A percentile compares a stretch with the other conserved stretches of the same genome.
phyloP scores from a whole-genome alignment of 78 protist genomes.

The Dictyostelium brefeldianum region DNA sequence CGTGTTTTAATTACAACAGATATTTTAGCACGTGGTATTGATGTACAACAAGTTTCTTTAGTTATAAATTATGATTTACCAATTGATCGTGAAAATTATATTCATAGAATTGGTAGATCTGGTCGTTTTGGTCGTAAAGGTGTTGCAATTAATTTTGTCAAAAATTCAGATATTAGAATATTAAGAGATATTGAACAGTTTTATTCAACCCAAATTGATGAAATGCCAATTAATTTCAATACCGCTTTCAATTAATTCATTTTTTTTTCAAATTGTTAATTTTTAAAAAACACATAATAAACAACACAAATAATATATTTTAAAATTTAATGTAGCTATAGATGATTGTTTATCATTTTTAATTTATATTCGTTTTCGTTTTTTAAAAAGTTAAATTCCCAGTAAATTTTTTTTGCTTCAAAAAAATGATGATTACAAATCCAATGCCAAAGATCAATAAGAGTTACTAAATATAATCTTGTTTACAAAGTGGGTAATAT shows the following conservation, averaged over 20 bases:
- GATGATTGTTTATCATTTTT: too few relatives aligned
- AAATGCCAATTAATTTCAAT: constrained; percentile 50
- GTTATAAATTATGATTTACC: constrained; percentile 97
- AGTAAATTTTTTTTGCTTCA: too few relatives aligned
- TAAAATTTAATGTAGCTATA: too few relatives aligned
- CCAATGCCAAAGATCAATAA: too few relatives aligned
- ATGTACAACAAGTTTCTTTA: constrained; percentile 93
- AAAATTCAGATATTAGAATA: constrained; percentile 77
- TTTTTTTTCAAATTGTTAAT: not conserved
- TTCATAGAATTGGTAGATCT: constrained; percentile 92
- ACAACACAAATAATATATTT: too few relatives aligned
- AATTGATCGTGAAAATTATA: constrained; percentile 82
- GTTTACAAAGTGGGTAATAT: too few relatives aligned
- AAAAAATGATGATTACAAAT: too few relatives aligned
- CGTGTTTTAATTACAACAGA: constrained; percentile 98
- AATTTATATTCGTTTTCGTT: too few relatives aligned
- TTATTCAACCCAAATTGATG: constrained; percentile 89
- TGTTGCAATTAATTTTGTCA: constrained; percentile 93
- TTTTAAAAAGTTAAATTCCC: too few relatives aligned
- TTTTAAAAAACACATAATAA: not conserved
- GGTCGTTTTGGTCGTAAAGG: constrained; percentile 98
- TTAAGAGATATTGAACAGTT: constrained; percentile 91
- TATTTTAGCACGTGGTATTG: constrained; percentile 97
- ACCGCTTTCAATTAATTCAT: not conserved
- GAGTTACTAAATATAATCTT: too few relatives aligned